These are phyloP conservation scores for Petrea volubilis DNA, from an alignment of 257 asterid genomes.

Conservation along the genomic window DNA sequence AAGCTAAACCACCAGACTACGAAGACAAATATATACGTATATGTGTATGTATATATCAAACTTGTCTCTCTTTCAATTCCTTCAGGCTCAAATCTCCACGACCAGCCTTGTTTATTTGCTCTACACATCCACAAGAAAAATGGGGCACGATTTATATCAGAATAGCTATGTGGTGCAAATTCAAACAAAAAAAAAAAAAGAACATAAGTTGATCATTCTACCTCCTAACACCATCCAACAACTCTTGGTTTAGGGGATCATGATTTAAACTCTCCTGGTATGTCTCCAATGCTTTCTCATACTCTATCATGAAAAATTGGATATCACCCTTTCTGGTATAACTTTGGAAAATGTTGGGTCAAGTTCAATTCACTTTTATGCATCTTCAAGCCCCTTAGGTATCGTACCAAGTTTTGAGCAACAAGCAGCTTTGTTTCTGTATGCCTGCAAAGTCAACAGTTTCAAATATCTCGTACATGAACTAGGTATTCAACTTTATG, in stretches of 20 bases:
- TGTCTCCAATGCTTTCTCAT: constrained; percentile 84
- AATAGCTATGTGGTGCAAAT: neutral
- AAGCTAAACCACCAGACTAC: neutral
- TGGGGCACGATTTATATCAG: neutral
- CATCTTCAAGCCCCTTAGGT: constrained; percentile 93
- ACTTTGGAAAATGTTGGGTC: constrained; percentile 80
- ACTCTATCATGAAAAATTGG: constrained; percentile 91
- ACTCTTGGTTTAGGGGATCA: constrained; percentile 75
- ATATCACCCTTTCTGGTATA: constrained; percentile 86
- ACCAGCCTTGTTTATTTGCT: constrained; percentile 81
- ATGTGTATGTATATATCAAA: constrained; percentile 26
- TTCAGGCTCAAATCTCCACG: constrained; percentile 93
- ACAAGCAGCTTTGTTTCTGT: constrained; percentile 91
- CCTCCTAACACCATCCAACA: constrained; percentile 88
- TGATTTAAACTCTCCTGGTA: constrained; percentile 87
- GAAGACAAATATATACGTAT: neutral
- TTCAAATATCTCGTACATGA: no score
- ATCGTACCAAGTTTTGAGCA: constrained; percentile 87
- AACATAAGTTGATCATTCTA: neutral
- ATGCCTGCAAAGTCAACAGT: constrained; percentile 50
- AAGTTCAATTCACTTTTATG: constrained; percentile 90
- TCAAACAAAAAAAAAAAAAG: neutral
- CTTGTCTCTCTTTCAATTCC: constrained; percentile 98
- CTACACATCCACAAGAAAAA: constrained; percentile 61
- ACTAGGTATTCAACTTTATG: no score